Percentiles rank a stretch among this genome's conserved stretches.
Evolutionary conservation across 2,329 filamentous ascomycete genomes (phyloP).

Genomic region (Dendryphion nanum): DNA sequence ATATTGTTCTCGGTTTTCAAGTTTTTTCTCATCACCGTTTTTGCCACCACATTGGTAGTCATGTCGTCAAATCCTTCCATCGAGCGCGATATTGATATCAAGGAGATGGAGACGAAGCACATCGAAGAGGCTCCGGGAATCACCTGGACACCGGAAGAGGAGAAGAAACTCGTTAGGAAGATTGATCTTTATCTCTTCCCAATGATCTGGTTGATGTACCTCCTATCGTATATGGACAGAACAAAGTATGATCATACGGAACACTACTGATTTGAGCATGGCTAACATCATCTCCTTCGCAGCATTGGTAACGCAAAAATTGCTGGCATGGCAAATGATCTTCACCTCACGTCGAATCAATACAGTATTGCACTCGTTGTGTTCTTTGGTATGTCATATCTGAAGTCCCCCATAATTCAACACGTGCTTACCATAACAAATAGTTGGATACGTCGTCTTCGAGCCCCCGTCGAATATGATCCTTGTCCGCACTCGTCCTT

Average conservation of each 20-base stretch:
- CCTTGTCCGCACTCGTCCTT: conserved; percentile 50
- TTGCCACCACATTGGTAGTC: background rate
- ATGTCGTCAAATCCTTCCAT: conserved; percentile 23
- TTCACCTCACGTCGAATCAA: conserved; percentile 47
- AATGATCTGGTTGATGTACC: conserved; percentile 52
- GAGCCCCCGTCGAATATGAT: conserved; percentile 57
- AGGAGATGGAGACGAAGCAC: conserved; percentile 41
- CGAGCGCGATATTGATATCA: conserved; percentile 16
- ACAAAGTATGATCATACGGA: conserved; percentile 26
- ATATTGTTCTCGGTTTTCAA: background rate
- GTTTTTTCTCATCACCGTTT: background rate
- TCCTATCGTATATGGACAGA: conserved; percentile 49
- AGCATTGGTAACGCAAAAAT: conserved; percentile 53
- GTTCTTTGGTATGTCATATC: conserved; percentile 51
- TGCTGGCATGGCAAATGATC: conserved; percentile 50
- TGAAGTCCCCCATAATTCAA: conserved; percentile 35
- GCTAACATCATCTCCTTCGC: conserved; percentile 9
- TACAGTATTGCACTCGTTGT: conserved; percentile 54
- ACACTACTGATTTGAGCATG: background rate
- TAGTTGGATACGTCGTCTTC: conserved; percentile 49
- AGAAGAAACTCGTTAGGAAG: conserved; percentile 48
- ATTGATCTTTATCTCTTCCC: conserved; percentile 50
- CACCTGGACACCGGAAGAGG: conserved; percentile 50
- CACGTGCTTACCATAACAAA: background rate
- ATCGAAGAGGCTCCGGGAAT: conserved; percentile 45